Conservation (phyloP, 306 rosid genomes). For the Sicyos edulis region DNA sequence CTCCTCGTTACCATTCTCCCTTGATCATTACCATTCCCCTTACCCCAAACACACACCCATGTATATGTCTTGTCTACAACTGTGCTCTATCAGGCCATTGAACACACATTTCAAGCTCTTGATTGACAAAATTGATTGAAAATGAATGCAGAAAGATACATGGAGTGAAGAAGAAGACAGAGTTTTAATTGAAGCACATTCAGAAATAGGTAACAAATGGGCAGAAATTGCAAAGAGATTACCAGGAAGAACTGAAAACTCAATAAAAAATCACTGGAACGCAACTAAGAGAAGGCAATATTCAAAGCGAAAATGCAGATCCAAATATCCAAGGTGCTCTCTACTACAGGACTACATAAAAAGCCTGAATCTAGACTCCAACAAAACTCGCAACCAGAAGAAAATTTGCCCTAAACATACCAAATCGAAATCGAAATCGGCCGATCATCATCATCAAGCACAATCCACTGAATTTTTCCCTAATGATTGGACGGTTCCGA, state of each 20-base stretch:
- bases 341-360: constrained; percentile 77
- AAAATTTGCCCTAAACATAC: neutral
- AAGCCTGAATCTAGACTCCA: constrained; percentile 62
- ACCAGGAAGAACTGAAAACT: constrained; percentile 89
- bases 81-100: too few species aligned
- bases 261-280: constrained; percentile 96
- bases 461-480: constrained; percentile 20
- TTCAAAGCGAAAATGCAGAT: constrained; percentile 76
- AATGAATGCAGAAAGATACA: constrained; percentile 57
- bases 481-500: constrained; percentile 35
- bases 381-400: constrained; percentile 33
- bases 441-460: constrained; percentile 12
- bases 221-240: constrained; percentile 88
- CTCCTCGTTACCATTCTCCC: too few species aligned
- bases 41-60: too few species aligned
- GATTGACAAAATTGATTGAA: neutral
- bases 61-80: too few species aligned
- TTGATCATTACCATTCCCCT: too few species aligned
- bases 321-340: constrained; percentile 62
- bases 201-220: constrained; percentile 91
- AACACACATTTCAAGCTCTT: neutral
- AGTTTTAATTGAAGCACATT: constrained; percentile 62
- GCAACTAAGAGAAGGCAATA: constrained; percentile 89
- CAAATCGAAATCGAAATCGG: neutral
- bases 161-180: constrained; percentile 92